Percentiles rank a stretch among this genome's conserved stretches.
phyloP scores from a whole-genome alignment of 2,329 filamentous ascomycete species.

The Cordyceps javanica region DNA sequence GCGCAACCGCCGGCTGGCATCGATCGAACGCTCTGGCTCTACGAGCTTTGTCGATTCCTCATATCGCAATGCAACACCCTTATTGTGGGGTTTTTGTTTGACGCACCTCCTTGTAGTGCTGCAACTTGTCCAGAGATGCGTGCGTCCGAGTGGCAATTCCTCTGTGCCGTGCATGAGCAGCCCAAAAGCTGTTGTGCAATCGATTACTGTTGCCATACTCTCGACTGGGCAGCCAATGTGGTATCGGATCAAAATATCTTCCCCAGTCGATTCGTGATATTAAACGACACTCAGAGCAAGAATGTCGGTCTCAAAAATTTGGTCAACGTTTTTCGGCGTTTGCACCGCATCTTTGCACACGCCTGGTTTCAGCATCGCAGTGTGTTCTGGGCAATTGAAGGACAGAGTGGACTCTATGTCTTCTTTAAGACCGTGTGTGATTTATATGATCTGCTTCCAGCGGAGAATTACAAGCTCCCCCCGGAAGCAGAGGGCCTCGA shows the following conservation, averaged over 20 bases:
- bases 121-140: constrained; percentile 96
- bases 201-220: constrained; percentile 97
- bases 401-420: constrained; percentile 84
- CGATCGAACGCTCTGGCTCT: constrained; percentile 88
- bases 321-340: constrained; percentile 87
- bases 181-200: constrained; percentile 97
- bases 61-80: constrained; percentile 91
- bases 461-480: constrained; percentile 94
- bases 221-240: constrained; percentile 95
- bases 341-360: constrained; percentile 96
- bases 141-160: constrained; percentile 97
- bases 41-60: constrained; percentile 94
- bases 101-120: constrained; percentile 81
- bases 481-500: constrained; percentile 86
- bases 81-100: constrained; percentile 87
- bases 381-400: constrained; percentile 92
- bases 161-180: constrained; percentile 94
- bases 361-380: constrained; percentile 97
- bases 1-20: constrained; percentile 74
- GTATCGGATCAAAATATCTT: constrained; percentile 94
- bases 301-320: constrained; percentile 70
- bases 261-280: constrained; percentile 68
- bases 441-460: constrained; percentile 78
- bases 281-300: constrained; percentile 52
- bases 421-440: constrained; percentile 98